Base-by-base conservation (phyloP, 1,139 yeast species). In the Hemisphaericaspora lyxosophila region DNA sequence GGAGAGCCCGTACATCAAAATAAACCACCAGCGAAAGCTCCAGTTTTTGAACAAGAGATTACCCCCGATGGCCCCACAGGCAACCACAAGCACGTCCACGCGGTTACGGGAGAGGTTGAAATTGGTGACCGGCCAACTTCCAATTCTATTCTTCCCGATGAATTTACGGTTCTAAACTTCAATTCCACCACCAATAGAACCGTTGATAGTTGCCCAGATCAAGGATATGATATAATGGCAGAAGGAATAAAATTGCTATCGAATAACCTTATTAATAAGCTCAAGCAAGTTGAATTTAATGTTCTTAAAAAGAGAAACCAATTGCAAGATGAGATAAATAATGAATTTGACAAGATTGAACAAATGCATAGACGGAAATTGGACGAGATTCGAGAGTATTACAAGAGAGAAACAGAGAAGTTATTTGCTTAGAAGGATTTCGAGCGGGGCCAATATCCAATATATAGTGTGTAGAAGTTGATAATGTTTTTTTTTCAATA, bases 251-350 rank as follows among this genome's bases (percentile, higher is more conserved):
- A 41, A 24, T 20, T 40, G 12, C 36, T 43, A 17, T 40, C 48
- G 4, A 32, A 45, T 7, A 43, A 37, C 18, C 34, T 54, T 27
- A 31, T 53, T 7, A 36, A 42, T 7, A 44, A 48, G 32, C 40
- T 55, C 27, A 46, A 46, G 32, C 8, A 23, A 4, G 39, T 55
- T 25, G 56, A 55, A 36, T 30, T 23, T 12, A 43, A 46, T 23
- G 35, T 51, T 3, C 17, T 47, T 5, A 27, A 42, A 11, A 44
- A 43, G 28, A 42, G 43, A 31, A 42, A 39, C 13, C 46, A 46
- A 28, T 40, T 54, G 33, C 46, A 46, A 34, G 15, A 31, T 17
- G 45, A 50, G 26, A 36, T 53, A n/a, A 48, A 51, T 13, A 9
- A 28, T 4, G 49, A 46, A 16, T 44, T 53, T 26, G 39, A 45